Base-by-base conservation (phyloP, 2,329 filamentous ascomycete species). In the Balansia obtecta region DNA sequence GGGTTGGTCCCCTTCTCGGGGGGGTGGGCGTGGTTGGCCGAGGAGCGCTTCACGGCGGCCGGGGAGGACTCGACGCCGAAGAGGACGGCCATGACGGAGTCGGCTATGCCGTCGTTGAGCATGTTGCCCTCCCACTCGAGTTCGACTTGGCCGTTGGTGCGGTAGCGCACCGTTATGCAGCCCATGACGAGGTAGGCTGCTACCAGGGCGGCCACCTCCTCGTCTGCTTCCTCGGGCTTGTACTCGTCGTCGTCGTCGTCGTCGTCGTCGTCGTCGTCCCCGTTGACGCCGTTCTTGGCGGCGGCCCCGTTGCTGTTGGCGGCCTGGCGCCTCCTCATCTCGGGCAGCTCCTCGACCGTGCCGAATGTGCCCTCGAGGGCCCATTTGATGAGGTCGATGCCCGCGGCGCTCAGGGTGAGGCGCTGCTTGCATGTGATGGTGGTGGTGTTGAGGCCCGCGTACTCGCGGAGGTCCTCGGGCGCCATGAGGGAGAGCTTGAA, bases 401-500 rank as follows among this genome's bases (percentile, higher is more conserved):
- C 90, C 1, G 91, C 93, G 3, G 90, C 88, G 57, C 82, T 89
- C 10, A 98, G 78, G 0, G 82, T 91, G 53, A 98, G 78, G 53
- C 88, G 85, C 66, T 98, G 91, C 59, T 88, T 89, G 73, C 93
- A 98, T 15, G 84, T 81, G 52, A 98, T 91, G 1, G 87, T 95
- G 0, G 93, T 97, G 0, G 93, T 97, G 2, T 89, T 96, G 32
- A 98, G 72, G n/a, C 93, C 93, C 0, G 93, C 93, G 64, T 95
- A 98, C 67, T 98, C 93, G 53, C 89, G 83, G 34, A 98, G 74
- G 63, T 98, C 93, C 59, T 97, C 93, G 0, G 93, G 90, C 0
- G 90, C 90, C 91, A 98, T 97, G 34, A 98, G 75, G 0, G 87
- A 94, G 63, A 98, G 80, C 66, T 97, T 95, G 68, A 98, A 97